Conservation (phyloP, 2,329 filamentous ascomycete species). For the Aspergillus ochraceus region DNA sequence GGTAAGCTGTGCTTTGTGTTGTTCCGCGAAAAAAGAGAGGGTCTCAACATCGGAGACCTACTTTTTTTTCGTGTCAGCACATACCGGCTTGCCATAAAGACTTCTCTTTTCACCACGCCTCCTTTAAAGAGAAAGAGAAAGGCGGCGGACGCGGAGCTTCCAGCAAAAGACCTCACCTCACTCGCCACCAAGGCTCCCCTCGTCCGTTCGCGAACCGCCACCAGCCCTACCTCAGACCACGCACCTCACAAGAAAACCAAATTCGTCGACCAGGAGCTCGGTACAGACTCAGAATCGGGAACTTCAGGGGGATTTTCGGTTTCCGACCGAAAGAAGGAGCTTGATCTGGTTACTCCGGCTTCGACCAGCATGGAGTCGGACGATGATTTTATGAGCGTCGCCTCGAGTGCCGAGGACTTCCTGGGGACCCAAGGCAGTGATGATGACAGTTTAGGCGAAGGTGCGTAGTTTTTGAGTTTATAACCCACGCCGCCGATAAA, state of each 20-base stretch:
- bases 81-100: conserved; percentile 17
- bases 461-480: conserved; percentile 22
- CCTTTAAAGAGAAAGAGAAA: conserved; percentile 54
- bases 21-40: conserved; percentile 22
- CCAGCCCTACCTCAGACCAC: conserved; percentile 18
- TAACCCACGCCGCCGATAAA: not conserved
- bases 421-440: conserved; percentile 70
- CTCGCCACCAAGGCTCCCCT: conserved; percentile 31
- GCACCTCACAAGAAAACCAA: conserved; percentile 21
- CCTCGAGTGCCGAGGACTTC: conserved; percentile 73
- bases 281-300: conserved; percentile 11
- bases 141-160: conserved; percentile 49
- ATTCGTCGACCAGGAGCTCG: conserved; percentile 10
- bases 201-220: conserved; percentile 26
- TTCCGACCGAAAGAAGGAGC: conserved; percentile 24
- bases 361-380: conserved; percentile 82
- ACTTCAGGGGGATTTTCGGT: conserved; percentile 13
- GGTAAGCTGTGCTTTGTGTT: conserved; percentile 28
- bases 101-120: conserved; percentile 50
- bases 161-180: conserved; percentile 27
- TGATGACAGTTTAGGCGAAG: conserved; percentile 56
- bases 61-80: conserved; percentile 25
- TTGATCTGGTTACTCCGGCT: conserved; percentile 42
- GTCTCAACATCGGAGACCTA: conserved; percentile 22
- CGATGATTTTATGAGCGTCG: conserved; percentile 85